Percentiles rank a stretch among this genome's conserved stretches.
Evolutionary conservation across 257 asterid species (phyloP).

Genomic region (Agastache rugosa): DNA sequence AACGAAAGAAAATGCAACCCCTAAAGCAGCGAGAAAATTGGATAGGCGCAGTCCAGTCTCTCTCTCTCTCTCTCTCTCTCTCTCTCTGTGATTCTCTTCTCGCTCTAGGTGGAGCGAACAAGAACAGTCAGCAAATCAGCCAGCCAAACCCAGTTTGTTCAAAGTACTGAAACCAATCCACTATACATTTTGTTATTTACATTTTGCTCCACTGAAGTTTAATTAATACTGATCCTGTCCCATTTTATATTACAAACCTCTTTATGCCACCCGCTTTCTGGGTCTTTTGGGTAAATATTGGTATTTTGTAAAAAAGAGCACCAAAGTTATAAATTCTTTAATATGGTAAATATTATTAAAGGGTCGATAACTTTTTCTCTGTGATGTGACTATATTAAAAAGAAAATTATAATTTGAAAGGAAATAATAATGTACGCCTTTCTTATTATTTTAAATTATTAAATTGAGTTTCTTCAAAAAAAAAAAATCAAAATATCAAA

Average conservation of each 20-base stretch:
- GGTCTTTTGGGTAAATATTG: not conserved
- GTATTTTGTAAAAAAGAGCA: not conserved
- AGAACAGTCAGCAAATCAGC: conserved; percentile 39
- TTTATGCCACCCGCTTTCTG: not conserved
- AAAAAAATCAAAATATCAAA: no score
- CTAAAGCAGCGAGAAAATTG: conserved; percentile 9
- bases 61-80: conserved; percentile 34
- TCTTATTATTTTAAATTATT: no score
- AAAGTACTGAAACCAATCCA: conserved; percentile 20
- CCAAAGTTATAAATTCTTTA: not conserved
- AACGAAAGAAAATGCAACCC: conserved; percentile 30
- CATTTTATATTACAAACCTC: not conserved
- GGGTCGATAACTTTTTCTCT: not conserved
- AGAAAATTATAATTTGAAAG: no score
- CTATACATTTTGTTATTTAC: conserved; percentile 20
- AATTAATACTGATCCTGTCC: conserved; percentile 21
- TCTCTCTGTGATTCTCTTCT: conserved; percentile 24
- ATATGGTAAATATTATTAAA: not conserved
- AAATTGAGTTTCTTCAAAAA: no score
- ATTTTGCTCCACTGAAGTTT: conserved; percentile 31
- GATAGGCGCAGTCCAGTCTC: conserved; percentile 25
- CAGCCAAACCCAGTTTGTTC: conserved; percentile 35
- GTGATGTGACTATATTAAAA: no score
- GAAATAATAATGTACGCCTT: no score
- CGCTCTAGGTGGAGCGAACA: conserved; percentile 37